phyloP scores from a whole-genome alignment of 1,284 basidiomycete species.

The Apiotrichum montevideense region DNA sequence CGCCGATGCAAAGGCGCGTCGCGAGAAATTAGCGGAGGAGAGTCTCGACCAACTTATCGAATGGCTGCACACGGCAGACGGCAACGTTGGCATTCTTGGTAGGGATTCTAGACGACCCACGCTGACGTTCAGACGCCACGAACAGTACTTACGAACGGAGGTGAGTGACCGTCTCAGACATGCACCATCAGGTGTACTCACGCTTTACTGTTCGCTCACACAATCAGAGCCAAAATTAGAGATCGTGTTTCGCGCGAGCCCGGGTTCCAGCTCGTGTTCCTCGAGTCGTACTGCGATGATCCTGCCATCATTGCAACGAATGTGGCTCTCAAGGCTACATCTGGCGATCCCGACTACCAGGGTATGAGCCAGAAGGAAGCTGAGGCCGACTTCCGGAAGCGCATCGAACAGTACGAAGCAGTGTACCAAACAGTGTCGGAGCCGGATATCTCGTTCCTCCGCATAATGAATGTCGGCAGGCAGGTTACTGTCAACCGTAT shows the following conservation, averaged over 20 bases:
- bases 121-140: conserved; percentile 66
- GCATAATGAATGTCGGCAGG: conserved; percentile 81
- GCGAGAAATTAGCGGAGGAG: conserved; percentile 83
- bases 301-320: conserved; percentile 90
- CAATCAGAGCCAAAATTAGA: conserved; percentile 64
- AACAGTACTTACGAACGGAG: conserved; percentile 78
- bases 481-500: conserved; percentile 78
- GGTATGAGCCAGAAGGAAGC: conserved; percentile 79
- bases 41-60: conserved; percentile 89
- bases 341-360: conserved; percentile 96
- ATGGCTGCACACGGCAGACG: conserved; percentile 90
- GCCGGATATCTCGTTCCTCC: conserved; percentile 74
- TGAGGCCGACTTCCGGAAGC: conserved; percentile 79
- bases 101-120: conserved; percentile 18
- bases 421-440: conserved; percentile 95
- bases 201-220: too few species aligned
- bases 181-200: too few species aligned
- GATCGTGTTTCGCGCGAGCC: conserved; percentile 81
- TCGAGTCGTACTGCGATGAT: conserved; percentile 92
- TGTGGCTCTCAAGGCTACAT: conserved; percentile 88
- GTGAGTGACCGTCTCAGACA: conserved; percentile 35
- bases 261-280: conserved; percentile 83
- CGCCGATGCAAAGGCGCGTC: conserved; percentile 63
- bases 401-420: conserved; percentile 88
- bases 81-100: conserved; percentile 98